Conservation (phyloP, 257 asterid genomes). For the Cynanchum wilfordii region DNA sequence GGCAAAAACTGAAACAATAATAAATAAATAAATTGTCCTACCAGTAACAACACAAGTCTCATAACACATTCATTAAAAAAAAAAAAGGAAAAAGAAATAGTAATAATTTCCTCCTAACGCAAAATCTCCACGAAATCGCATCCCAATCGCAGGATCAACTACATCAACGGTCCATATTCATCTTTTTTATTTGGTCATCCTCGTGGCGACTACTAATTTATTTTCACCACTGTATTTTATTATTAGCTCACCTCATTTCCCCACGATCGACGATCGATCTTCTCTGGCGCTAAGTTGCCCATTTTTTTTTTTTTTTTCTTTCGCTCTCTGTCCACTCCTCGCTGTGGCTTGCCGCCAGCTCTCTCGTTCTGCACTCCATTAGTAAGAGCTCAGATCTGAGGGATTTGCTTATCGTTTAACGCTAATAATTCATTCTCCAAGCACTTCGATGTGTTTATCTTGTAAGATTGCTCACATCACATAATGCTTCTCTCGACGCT, state of each 20-base stretch:
- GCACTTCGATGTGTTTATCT: background rate
- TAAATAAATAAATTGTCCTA: too few species aligned
- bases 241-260: background rate
- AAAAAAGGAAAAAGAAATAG: too few species aligned
- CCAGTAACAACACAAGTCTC: too few species aligned
- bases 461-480: constrained; percentile 6
- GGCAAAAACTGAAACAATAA: background rate
- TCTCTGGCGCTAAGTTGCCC: constrained; percentile 11
- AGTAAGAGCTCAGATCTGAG: constrained; percentile 17
- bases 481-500: background rate
- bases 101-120: too few species aligned
- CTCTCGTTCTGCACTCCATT: background rate
- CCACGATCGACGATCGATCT: background rate
- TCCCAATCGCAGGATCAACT: constrained; percentile 10
- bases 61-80: too few species aligned
- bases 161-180: constrained; percentile 10
- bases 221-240: background rate
- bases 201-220: background rate
- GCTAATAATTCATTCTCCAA: background rate
- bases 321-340: background rate
- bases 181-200: background rate
- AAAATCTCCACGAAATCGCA: background rate
- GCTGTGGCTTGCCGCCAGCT: background rate
- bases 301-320: background rate
- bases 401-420: background rate